Percentiles rank a stretch among this genome's conserved stretches.
Conservation (phyloP, 1,284 basidiomycete species). For the Cystobasidium slooffiae region DNA sequence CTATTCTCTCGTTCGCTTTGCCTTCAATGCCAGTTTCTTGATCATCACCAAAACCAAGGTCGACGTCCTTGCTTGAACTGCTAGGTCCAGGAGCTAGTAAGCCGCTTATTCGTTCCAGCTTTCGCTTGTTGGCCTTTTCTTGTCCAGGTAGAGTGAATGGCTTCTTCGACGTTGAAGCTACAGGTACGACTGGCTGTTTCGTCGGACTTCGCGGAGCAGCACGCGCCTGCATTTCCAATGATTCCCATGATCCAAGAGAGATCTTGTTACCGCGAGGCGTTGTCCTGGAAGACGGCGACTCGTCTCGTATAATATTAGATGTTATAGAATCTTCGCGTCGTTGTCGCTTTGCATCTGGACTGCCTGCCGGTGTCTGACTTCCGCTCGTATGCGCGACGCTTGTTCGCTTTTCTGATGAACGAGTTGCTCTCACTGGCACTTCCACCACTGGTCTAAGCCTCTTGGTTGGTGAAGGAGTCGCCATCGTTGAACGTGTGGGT, state of each 20-base stretch:
- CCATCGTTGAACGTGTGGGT: neutral
- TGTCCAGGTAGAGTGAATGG: constrained; percentile 34
- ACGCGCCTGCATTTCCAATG: neutral
- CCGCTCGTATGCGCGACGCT: neutral
- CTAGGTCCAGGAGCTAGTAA: constrained; percentile 1
- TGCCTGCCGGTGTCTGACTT: neutral
- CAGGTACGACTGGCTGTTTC: neutral
- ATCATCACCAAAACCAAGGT: constrained; percentile 19
- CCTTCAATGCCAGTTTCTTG: neutral
- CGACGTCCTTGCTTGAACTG: neutral
- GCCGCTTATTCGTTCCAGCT: constrained; percentile 13
- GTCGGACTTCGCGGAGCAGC: constrained; percentile 16
- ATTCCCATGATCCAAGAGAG: too few species aligned
- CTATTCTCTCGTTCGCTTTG: neutral
- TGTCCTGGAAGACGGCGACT: neutral
- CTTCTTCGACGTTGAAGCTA: constrained; percentile 20
- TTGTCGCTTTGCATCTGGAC: constrained; percentile 15
- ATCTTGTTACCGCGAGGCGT: neutral
- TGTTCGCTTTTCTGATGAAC: constrained; percentile 6
- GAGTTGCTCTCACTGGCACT: neutral
- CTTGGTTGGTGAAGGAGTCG: neutral
- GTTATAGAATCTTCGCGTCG: neutral
- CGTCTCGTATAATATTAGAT: too few species aligned
- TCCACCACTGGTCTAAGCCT: constrained; percentile 13
- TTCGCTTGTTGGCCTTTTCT: constrained; percentile 11